These are phyloP conservation scores for Backusella westeae DNA, from an alignment of 192 early-diverging fungal species.

Conservation along the genomic window DNA sequence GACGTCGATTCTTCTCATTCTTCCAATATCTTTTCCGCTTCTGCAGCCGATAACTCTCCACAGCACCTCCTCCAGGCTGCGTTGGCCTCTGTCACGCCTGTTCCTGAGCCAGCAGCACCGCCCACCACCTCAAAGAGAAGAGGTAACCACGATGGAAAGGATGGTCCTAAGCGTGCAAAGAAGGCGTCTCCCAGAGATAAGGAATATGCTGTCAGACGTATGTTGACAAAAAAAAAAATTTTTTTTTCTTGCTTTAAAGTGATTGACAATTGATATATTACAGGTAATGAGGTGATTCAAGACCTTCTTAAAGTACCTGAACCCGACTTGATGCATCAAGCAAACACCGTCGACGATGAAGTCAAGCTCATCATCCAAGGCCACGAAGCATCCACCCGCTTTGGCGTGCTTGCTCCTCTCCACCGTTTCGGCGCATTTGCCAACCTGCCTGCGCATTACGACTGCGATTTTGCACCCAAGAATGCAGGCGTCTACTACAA, in stretches of 20 bases:
- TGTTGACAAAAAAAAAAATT: neutral
- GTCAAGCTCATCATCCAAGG: constrained; percentile 30
- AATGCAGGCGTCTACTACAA: constrained; percentile 40
- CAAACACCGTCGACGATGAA: constrained; percentile 19
- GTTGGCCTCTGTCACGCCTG: constrained; percentile 9
- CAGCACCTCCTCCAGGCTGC: constrained; percentile 19
- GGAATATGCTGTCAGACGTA: constrained; percentile 31
- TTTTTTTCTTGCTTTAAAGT: too few species aligned
- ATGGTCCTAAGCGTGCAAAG: constrained; percentile 16
- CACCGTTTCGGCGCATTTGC: constrained; percentile 31
- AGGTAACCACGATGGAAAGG: neutral
- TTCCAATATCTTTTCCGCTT: constrained; percentile 10
- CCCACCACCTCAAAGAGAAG: neutral
- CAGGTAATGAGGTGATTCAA: constrained; percentile 28
- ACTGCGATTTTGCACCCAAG: constrained; percentile 38
- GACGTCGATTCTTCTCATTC: constrained; percentile 9
- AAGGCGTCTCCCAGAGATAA: constrained; percentile 26
- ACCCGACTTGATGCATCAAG: constrained; percentile 26
- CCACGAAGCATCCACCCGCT: constrained; percentile 14
- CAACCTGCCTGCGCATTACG: constrained; percentile 31
- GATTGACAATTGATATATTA: neutral
- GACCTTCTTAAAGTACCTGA: constrained; percentile 27
- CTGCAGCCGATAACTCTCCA: neutral
- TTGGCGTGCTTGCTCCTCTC: constrained; percentile 20
- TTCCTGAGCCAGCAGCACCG: neutral